phyloP scores from a whole-genome alignment of 805 yeast genomes.

The Candida taoyuanica region DNA sequence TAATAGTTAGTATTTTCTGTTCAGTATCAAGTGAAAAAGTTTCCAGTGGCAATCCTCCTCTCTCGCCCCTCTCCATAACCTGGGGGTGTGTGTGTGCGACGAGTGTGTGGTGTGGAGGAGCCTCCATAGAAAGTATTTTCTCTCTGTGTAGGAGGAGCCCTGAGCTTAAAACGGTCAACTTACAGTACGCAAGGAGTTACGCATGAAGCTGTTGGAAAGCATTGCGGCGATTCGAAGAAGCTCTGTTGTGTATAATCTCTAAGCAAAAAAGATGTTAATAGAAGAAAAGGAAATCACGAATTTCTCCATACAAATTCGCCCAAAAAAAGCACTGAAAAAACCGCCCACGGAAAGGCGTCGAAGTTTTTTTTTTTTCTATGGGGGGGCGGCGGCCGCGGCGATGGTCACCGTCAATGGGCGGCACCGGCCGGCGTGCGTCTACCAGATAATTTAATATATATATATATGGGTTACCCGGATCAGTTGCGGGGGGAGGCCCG shows the following conservation, averaged over 20 bases:
- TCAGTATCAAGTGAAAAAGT: neutral
- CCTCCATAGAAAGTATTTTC: neutral
- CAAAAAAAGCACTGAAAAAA: no score
- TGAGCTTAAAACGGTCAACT: no score
- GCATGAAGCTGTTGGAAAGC: slow-evolving; percentile 26
- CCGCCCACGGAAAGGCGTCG: slow-evolving; percentile 12
- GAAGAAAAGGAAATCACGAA: neutral
- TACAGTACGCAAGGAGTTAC: slow-evolving; percentile 26
- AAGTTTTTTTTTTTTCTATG: slow-evolving; percentile 12
- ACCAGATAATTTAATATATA: no score
- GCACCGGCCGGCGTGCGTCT: slow-evolving; percentile 1
- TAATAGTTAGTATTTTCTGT: slow-evolving; percentile 13
- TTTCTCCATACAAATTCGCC: neutral
- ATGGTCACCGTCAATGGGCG: slow-evolving; percentile 1
- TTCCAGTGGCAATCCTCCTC: no score
- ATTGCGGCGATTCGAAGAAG: slow-evolving; percentile 9
- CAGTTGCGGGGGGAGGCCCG: no score
- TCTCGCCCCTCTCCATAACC: neutral
- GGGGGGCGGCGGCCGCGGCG: neutral
- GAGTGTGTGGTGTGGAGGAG: neutral
- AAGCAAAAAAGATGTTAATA: neutral
- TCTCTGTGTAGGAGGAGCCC: no score
- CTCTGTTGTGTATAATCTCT: slow-evolving; percentile 1
- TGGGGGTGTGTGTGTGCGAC: neutral
- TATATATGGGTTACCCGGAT: slow-evolving; percentile 7